Percentiles rank a stretch among this genome's conserved stretches.
Evolutionary conservation across 2,329 filamentous ascomycete genomes (phyloP).

Genomic region (Coniochaeta prunicola): DNA sequence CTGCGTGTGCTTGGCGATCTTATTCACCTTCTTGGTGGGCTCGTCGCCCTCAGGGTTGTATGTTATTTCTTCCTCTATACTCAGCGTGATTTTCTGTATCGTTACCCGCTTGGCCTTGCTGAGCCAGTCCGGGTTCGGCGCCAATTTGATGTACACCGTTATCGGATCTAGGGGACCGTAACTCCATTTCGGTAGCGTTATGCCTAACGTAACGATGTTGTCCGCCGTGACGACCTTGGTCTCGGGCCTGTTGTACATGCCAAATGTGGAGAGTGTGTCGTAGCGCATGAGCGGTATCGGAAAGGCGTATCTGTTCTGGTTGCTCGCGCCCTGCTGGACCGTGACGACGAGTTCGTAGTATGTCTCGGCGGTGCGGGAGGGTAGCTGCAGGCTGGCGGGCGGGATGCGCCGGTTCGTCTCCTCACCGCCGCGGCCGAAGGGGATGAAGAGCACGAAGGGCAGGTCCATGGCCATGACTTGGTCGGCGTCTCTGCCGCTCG

Average conservation of each 20-base stretch:
- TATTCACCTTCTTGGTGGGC: conserved; percentile 82
- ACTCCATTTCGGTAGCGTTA: conserved; percentile 90
- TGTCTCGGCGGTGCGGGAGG: conserved; percentile 91
- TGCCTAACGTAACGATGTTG: conserved; percentile 84
- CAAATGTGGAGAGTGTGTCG: conserved; percentile 95
- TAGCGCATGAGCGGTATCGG: conserved; percentile 88
- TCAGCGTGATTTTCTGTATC: conserved; percentile 87
- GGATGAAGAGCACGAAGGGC: conserved; percentile 95
- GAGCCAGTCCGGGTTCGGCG: conserved; percentile 87
- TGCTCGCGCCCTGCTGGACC: conserved; percentile 80
- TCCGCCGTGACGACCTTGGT: conserved; percentile 79
- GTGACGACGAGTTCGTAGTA: conserved; percentile 95
- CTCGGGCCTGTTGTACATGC: conserved; percentile 98
- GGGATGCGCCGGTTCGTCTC: conserved; percentile 86
- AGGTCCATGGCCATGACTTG: conserved; percentile 92
- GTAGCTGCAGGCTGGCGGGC: conserved; percentile 82
- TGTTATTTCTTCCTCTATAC: conserved; percentile 96
- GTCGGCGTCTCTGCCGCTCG: conserved; percentile 76
- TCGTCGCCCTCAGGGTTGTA: conserved; percentile 98
- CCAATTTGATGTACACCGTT: conserved; percentile 89
- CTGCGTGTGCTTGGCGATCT: conserved; percentile 76
- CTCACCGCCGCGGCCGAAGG: conserved; percentile 83
- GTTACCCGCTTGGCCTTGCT: conserved; percentile 85
- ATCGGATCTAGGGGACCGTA: conserved; percentile 94
- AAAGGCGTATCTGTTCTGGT: conserved; percentile 86